A percentile compares a stretch with the other conserved stretches of the same genome.
These are phyloP conservation scores for Ceratocystis diversiconidia DNA, from an alignment of 2,329 filamentous ascomycete genomes.

Conservation along the genomic window DNA sequence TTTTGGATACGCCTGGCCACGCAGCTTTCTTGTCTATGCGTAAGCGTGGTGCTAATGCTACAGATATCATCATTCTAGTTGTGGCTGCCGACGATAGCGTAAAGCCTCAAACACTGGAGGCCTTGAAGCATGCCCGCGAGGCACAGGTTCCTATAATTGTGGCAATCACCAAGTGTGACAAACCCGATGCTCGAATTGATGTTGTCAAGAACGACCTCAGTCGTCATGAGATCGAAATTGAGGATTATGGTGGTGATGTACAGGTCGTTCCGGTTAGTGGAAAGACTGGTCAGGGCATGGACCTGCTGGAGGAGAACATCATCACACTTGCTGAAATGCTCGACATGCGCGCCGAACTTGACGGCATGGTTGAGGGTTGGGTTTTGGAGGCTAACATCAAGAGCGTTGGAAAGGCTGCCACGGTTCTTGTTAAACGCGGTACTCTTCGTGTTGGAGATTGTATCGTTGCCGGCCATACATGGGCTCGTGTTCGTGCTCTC, in stretches of 20 bases:
- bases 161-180: constrained; percentile 95
- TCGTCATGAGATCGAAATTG: constrained; percentile 71
- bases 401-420: constrained; percentile 69
- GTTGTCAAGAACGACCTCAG: constrained; percentile 79
- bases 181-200: constrained; percentile 64
- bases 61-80: constrained; percentile 90
- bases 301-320: constrained; percentile 80
- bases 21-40: constrained; percentile 94
- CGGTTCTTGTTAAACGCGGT: constrained; percentile 74
- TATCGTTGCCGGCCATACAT: constrained; percentile 77
- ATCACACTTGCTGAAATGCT: constrained; percentile 76
- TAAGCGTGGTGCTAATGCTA: constrained; percentile 85
- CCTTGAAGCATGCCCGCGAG: constrained; percentile 77
- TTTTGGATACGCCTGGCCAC: constrained; percentile 92
- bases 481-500: constrained; percentile 71
- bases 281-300: constrained; percentile 85
- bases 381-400: constrained; percentile 85
- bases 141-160: constrained; percentile 92
- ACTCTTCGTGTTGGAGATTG: constrained; percentile 69
- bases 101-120: constrained; percentile 92
- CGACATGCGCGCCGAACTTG: constrained; percentile 67
- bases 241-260: constrained; percentile 88
- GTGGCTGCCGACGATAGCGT: constrained; percentile 96
- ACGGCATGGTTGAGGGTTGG: constrained; percentile 79
- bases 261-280: constrained; percentile 86